A percentile compares a stretch with the other conserved stretches of the same genome.
phyloP scores from a whole-genome alignment of 1,139 yeast species.

The Candida tropicalis region DNA sequence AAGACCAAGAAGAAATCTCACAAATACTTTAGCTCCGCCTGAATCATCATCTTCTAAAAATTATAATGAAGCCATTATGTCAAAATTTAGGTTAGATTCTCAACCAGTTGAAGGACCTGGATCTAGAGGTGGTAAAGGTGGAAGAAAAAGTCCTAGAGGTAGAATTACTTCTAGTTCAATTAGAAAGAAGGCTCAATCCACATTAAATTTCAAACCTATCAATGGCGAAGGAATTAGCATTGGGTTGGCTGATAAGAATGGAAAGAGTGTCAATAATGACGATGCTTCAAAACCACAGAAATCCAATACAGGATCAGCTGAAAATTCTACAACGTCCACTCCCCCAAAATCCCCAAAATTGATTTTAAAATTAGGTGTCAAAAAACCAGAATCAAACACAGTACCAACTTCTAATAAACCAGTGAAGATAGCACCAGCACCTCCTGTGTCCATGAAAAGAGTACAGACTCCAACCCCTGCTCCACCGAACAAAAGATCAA shows the following conservation, averaged over 20 bases:
- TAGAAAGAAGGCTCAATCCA: constrained; percentile 24
- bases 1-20: constrained; percentile 35
- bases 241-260: background rate
- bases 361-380: constrained; percentile 8
- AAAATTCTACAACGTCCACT: background rate
- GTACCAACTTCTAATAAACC: background rate
- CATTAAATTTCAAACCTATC: constrained; percentile 17
- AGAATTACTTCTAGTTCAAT: constrained; percentile 27
- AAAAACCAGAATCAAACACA: background rate
- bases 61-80: constrained; percentile 33
- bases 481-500: constrained; percentile 1
- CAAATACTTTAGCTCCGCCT: constrained; percentile 24
- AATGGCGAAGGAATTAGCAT: constrained; percentile 1
- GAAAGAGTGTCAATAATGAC: background rate
- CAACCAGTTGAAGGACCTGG: constrained; percentile 48
- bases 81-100: constrained; percentile 40
- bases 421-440: background rate
- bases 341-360: constrained; percentile 10
- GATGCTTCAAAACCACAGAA: constrained; percentile 2
- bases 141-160: constrained; percentile 29
- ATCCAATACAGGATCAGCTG: background rate
- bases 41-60: constrained; percentile 33
- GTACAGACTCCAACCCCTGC: background rate
- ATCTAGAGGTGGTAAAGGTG: constrained; percentile 42
- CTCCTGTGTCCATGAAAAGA: constrained; percentile 1